A percentile compares a stretch with the other conserved stretches of the same genome.
Evolutionary conservation across 1,284 basidiomycete genomes (phyloP).

Genomic region (Ustilago curta): DNA sequence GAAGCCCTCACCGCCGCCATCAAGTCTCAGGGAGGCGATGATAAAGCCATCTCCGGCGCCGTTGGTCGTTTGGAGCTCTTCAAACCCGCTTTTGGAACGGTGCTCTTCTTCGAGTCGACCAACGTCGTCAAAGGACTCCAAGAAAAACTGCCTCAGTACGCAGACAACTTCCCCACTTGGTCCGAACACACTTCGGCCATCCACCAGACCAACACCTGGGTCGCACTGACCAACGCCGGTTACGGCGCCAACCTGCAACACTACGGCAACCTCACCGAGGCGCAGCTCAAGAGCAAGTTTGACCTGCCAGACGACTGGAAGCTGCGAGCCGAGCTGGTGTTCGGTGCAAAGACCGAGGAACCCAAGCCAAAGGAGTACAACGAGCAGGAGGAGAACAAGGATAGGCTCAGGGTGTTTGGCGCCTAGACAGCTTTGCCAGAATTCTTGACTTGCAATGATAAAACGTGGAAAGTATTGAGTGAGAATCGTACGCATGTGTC

Average conservation of each 20-base stretch:
- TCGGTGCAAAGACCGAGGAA: conserved; percentile 65
- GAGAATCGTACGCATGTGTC: too few relatives aligned
- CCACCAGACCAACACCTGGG: conserved; percentile 71
- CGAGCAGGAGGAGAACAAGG: conserved; percentile 25
- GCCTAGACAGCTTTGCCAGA: background rate
- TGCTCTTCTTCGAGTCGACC: conserved; percentile 70
- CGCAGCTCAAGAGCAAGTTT: conserved; percentile 66
- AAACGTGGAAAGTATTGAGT: too few relatives aligned
- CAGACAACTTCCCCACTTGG: conserved; percentile 69
- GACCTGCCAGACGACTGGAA: conserved; percentile 70
- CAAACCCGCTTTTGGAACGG: conserved; percentile 71
- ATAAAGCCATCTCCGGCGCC: conserved; percentile 44
- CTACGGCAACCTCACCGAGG: conserved; percentile 56
- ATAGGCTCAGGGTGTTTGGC: conserved; percentile 34
- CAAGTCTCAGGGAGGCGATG: conserved; percentile 31
- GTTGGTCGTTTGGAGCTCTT: conserved; percentile 67
- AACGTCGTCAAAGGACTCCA: conserved; percentile 61
- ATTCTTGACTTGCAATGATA: too few relatives aligned
- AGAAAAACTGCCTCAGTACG: conserved; percentile 70
- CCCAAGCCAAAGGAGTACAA: conserved; percentile 36
- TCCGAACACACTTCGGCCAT: conserved; percentile 63
- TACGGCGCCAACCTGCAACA: conserved; percentile 72
- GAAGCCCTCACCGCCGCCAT: conserved; percentile 41
- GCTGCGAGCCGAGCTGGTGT: conserved; percentile 71
- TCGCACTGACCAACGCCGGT: conserved; percentile 71